These are phyloP conservation scores for Spirogloea muscicola DNA, from an alignment of 139 green algal species.

Conservation along the genomic window DNA sequence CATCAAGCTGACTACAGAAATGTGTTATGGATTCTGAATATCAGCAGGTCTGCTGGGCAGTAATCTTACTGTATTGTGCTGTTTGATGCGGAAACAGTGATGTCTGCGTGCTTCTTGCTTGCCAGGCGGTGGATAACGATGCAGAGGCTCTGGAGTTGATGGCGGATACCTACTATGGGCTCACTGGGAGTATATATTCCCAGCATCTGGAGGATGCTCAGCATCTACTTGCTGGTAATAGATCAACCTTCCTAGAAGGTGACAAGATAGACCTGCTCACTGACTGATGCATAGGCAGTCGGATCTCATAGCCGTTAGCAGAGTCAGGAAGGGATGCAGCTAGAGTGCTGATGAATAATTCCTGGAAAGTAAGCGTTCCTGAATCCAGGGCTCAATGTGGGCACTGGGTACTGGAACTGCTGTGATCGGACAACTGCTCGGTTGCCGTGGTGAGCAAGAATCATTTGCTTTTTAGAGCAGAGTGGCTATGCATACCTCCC, in stretches of 20 bases:
- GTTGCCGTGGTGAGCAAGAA: slow-evolving; percentile 36
- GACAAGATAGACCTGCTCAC: neutral
- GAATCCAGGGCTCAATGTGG: slow-evolving; percentile 39
- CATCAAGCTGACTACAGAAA: too few species aligned
- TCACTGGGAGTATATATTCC: slow-evolving; percentile 35
- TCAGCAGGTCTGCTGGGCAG: too few species aligned
- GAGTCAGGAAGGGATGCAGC: neutral
- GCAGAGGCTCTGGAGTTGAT: slow-evolving; percentile 38
- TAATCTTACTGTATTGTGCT: too few species aligned
- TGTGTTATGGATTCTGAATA: too few species aligned
- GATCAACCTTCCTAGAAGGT: neutral
- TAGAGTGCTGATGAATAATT: too few species aligned
- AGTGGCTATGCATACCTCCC: slow-evolving; percentile 1
- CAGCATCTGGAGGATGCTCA: slow-evolving; percentile 8
- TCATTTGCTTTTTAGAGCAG: neutral
- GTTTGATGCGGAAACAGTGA: too few species aligned
- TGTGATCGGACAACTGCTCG: slow-evolving; percentile 31
- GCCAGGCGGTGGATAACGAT: slow-evolving; percentile 16
- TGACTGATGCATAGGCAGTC: neutral
- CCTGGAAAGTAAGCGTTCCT: too few species aligned
- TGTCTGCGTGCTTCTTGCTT: too few species aligned
- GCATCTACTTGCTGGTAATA: neutral
- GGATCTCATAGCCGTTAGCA: neutral
- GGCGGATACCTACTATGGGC: slow-evolving; percentile 39
- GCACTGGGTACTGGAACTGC: slow-evolving; percentile 48